phyloP scores from a whole-genome alignment of 306 rosid species.

The Fragaria nilgerrensis region DNA sequence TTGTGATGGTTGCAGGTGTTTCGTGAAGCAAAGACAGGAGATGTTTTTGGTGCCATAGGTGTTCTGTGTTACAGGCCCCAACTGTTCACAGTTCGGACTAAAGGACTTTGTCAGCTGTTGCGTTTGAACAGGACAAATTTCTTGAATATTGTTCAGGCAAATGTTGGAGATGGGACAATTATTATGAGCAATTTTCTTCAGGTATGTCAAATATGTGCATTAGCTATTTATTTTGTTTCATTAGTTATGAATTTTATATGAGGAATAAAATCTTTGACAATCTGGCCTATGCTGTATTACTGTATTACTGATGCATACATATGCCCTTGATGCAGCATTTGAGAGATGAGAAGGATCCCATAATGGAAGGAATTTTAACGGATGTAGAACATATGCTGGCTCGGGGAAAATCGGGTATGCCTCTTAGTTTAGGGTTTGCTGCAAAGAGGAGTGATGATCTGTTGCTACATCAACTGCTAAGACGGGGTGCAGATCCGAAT shows the following conservation, averaged over 20 bases:
- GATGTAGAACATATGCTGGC: constrained; percentile 58
- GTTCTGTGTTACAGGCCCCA: constrained; percentile 82
- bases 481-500: constrained; percentile 62
- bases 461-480: constrained; percentile 50
- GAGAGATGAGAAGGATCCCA: constrained; percentile 33
- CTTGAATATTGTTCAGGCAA: constrained; percentile 52
- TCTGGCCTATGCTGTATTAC: background rate
- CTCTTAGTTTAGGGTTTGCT: constrained; percentile 64
- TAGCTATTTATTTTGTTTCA: background rate
- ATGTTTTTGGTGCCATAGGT: constrained; percentile 68
- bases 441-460: constrained; percentile 45
- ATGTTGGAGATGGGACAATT: constrained; percentile 71
- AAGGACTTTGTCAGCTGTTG: constrained; percentile 65
- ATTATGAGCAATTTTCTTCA: constrained; percentile 65
- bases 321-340: constrained; percentile 44
- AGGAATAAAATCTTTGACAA: background rate
- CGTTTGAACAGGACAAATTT: constrained; percentile 62
- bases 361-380: constrained; percentile 43
- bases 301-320: background rate
- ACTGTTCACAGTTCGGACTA: constrained; percentile 60
- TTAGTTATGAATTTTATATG: background rate
- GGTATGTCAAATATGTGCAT: constrained; percentile 24
- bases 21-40: constrained; percentile 49
- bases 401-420: constrained; percentile 56
- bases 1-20: constrained; percentile 44